Base-by-base conservation (phyloP, 2,329 filamentous ascomycete species). In the Ascochyta pisi region DNA sequence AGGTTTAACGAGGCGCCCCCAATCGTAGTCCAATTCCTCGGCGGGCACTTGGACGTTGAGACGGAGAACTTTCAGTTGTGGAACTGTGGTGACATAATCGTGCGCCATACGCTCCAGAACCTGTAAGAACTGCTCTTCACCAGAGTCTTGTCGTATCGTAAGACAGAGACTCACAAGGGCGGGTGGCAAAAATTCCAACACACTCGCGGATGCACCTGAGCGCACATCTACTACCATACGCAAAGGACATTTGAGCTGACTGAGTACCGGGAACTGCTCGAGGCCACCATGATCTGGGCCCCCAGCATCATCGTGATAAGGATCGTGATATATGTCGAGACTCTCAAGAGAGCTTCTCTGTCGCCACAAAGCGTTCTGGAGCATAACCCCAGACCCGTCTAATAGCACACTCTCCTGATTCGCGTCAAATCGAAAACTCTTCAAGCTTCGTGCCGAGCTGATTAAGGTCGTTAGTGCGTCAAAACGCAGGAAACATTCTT, bases 51-150 rank as follows among this genome's bases (percentile, higher is more conserved):
- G 42, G 15, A 43, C 24, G 16, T 52, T 49, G 6, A 64, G 51
- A 3, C 48, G 56, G 19, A 68, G 35, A 19, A 49, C 37, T 15
- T 48, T 47, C 10, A 67, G 39, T 3, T 15, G 37, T 23, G 63
- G 62, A 8, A 58, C 38, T 15, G 58, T 15, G 4, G 50, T 37
- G 4, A 24, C 29, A 29, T 46, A 61, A 2, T 54, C 43, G 19
- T 19, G 43, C 2, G 58, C 57, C 54, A 68, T 41, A 13, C 63
- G 51, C 35, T 61, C 57, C 19, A 69, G 29, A n/a, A 61, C 57
- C 7, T 27, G 33, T 12, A 67, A 7, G 23, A 41, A 61, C 0
- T 42, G n/a, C 10, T 48, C 35, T 41, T 65, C 60, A 5, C 45
- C 10, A 4, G 51, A 50, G 3, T 26, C 26, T 27, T 22, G 19